phyloP scores from a whole-genome alignment of 2,329 filamentous ascomycete species.

The Claviceps cyperi region DNA sequence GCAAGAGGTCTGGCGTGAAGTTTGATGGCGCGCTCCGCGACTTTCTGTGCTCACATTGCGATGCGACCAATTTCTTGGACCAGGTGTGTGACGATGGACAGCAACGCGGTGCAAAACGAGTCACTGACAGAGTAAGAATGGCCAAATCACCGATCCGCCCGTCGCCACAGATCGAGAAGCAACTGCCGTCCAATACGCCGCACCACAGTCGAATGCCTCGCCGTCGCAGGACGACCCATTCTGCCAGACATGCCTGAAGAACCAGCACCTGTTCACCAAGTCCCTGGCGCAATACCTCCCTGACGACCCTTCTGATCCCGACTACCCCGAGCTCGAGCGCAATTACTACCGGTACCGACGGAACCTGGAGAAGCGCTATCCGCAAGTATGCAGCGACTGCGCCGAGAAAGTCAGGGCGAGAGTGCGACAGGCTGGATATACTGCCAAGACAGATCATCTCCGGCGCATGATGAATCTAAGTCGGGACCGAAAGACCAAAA shows the following conservation, averaged over 20 bases:
- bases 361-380: constrained; percentile 68
- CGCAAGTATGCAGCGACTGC: constrained; percentile 74
- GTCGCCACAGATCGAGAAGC: constrained; percentile 34
- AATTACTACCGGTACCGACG: constrained; percentile 56
- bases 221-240: constrained; percentile 29
- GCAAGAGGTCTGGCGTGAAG: constrained; percentile 45
- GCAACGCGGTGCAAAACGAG: no score
- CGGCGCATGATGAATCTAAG: constrained; percentile 59
- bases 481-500: constrained; percentile 21
- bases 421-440: constrained; percentile 60
- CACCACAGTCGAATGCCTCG: constrained; percentile 18
- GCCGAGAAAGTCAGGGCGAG: constrained; percentile 57
- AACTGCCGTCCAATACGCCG: constrained; percentile 31
- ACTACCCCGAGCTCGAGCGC: constrained; percentile 53
- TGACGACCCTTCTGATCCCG: constrained; percentile 46
- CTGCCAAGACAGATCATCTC: constrained; percentile 69
- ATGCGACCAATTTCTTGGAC: constrained; percentile 80
- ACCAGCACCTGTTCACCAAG: constrained; percentile 69
- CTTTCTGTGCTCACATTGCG: constrained; percentile 66
- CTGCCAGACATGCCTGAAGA: constrained; percentile 72
- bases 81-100: constrained; percentile 37
- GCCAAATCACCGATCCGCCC: constrained; percentile 80
- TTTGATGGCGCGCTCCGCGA: constrained; percentile 44
- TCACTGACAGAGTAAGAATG: constrained; percentile 40
- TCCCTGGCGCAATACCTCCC: constrained; percentile 69